These are phyloP conservation scores for Penicillium turbatum DNA, from an alignment of 495 filamentous ascomycete species.

Conservation along the genomic window DNA sequence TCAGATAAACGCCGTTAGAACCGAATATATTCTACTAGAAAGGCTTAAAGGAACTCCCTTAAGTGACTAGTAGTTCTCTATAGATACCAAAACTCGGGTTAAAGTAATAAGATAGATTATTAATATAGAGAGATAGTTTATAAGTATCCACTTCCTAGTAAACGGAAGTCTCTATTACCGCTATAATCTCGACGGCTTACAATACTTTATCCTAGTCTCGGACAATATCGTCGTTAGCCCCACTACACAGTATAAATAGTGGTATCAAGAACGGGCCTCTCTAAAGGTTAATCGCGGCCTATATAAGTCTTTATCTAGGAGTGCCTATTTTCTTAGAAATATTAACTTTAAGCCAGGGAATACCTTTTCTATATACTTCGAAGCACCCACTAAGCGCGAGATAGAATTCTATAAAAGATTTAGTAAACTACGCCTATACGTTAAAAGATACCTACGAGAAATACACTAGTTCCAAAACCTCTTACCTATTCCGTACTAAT, in stretches of 20 bases:
- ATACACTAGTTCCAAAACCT: constrained; percentile 12
- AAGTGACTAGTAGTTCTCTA: constrained; percentile 22
- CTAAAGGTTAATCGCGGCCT: constrained; percentile 30
- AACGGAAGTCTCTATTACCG: constrained; percentile 36
- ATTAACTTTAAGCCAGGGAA: constrained; percentile 15
- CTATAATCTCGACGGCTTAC: constrained; percentile 18
- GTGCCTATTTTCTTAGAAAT: not conserved
- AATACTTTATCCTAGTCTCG: constrained; percentile 11
- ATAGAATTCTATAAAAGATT: constrained; percentile 20
- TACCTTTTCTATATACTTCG: constrained; percentile 18
- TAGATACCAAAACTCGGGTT: constrained; percentile 23
- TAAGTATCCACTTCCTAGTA: constrained; percentile 28
- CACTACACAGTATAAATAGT: constrained; percentile 24
- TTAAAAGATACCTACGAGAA: constrained; percentile 25
- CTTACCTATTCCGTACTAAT: constrained; percentile 14
- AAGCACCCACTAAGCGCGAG: constrained; percentile 26
- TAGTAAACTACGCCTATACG: constrained; percentile 24
- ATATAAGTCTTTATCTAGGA: constrained; percentile 17
- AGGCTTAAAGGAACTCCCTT: constrained; percentile 20
- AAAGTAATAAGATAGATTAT: constrained; percentile 34
- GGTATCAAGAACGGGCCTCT: constrained; percentile 25
- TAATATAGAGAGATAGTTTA: constrained; percentile 28
- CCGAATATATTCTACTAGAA: constrained; percentile 30
- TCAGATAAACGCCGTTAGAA: constrained; percentile 21
- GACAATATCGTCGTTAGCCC: constrained; percentile 27